These are phyloP conservation scores for Amorphotheca resinae DNA, from an alignment of 495 filamentous ascomycete genomes.

Conservation along the genomic window DNA sequence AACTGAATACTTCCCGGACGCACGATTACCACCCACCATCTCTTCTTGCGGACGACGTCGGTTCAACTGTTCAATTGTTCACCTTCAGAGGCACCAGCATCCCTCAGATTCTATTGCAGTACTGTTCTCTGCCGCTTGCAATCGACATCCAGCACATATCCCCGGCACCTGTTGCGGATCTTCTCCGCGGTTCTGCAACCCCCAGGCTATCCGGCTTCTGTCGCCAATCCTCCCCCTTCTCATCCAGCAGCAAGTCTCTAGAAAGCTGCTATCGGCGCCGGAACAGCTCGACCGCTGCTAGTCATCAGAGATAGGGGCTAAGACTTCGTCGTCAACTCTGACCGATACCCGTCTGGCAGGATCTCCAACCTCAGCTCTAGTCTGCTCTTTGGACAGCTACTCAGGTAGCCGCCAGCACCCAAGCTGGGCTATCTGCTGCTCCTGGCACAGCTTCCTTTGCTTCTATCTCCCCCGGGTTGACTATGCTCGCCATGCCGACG, in stretches of 20 bases:
- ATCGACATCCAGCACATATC: too few relatives aligned
- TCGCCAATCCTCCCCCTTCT: too few relatives aligned
- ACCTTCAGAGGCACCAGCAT: too few relatives aligned
- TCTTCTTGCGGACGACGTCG: too few relatives aligned
- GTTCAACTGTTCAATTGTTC: too few relatives aligned
- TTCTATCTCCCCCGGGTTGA: slow-evolving; percentile 13
- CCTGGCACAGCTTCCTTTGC: slow-evolving; percentile 9
- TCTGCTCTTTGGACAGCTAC: slow-evolving; percentile 7
- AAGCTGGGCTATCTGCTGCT: slow-evolving; percentile 1
- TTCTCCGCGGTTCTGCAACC: too few relatives aligned
- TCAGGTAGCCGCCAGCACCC: slow-evolving; percentile 2
- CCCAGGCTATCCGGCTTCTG: too few relatives aligned
- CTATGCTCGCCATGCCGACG: slow-evolving; percentile 18
- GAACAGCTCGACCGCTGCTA: slow-evolving; percentile 10
- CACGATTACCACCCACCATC: too few relatives aligned
- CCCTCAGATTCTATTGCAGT: too few relatives aligned
- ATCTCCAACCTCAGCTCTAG: background rate
- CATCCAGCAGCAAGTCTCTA: background rate
- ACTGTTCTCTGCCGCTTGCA: too few relatives aligned
- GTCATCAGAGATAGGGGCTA: slow-evolving; percentile 4
- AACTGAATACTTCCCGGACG: too few relatives aligned
- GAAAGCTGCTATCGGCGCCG: slow-evolving; percentile 5
- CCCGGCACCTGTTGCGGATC: too few relatives aligned
- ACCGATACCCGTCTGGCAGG: background rate
- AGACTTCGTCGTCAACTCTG: background rate